Evolutionary conservation across 2,329 filamentous ascomycete species (phyloP).

Genomic region (Pyricularia sp.): DNA sequence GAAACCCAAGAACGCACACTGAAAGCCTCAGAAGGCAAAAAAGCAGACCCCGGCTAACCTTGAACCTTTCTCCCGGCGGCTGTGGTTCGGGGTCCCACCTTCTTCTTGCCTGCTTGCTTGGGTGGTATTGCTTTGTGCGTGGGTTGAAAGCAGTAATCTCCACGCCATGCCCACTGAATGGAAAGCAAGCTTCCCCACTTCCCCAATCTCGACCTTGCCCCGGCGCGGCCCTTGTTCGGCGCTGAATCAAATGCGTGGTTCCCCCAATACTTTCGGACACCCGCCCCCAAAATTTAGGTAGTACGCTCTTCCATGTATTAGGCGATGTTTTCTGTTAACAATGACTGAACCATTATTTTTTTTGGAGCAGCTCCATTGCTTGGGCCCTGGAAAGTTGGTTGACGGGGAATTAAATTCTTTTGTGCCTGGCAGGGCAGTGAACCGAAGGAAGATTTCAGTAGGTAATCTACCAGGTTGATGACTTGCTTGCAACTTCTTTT

Average conservation of each 20-base stretch:
- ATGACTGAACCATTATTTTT: not conserved
- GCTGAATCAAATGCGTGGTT: not conserved
- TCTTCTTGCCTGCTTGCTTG: not conserved
- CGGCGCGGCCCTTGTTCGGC: not conserved
- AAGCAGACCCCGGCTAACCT: not conserved
- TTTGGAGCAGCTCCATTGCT: not conserved
- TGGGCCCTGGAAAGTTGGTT: not conserved
- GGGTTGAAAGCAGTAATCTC: not conserved
- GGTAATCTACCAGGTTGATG: not conserved
- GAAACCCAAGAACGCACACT: not conserved
- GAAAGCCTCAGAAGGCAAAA: not conserved
- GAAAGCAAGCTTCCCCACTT: constrained; percentile 1
- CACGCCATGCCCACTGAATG: not conserved
- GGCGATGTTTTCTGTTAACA: not conserved
- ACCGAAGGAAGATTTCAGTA: not conserved
- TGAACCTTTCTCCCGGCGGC: not conserved
- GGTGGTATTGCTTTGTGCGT: not conserved
- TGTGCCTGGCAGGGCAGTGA: not conserved
- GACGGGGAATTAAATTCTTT: not conserved
- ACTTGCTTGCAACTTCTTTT: not conserved
- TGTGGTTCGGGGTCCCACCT: not conserved
- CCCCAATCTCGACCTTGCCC: constrained; percentile 3
- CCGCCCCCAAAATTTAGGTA: not conserved
- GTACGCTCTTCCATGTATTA: not conserved
- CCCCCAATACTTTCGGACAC: not conserved